Evolutionary conservation across 2,329 filamentous ascomycete genomes (phyloP), one percentile per base, ranked within the genome.

Genomic region (Anthostomella pinea): DNA sequence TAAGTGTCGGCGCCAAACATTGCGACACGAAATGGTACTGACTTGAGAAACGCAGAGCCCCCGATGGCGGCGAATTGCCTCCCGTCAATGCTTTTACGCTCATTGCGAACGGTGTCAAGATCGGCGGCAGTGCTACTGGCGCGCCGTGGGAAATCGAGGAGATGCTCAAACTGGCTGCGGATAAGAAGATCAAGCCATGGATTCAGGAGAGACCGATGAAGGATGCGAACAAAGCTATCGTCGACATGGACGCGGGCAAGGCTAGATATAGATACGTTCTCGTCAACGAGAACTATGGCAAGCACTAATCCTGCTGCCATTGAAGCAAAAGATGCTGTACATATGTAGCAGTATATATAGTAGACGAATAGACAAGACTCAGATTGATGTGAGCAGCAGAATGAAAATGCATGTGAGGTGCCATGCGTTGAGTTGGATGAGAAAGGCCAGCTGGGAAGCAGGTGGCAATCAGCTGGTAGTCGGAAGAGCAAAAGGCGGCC

Each of bases 161-260:
- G 49, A 83, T 84, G 79, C 51, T 84, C 38, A 48, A 72, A 38
- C 68, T 83, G 39, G 79, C 74, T 6, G 77, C 67, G 0, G 70
- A 79, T 35, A 73, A 80, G 60, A 68, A 70, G 6, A 62, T 83
- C 23, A 69, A 73, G 60, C 69, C 77, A 2, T 78, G 75, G 73
- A 66, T 82, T 20, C 59, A 79, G 51, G 62, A 69, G 55, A 64
- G 73, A 22, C 67, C 71, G 0, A 68, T 84, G 68, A 73, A 69
- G 55, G 70, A 78, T 13, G 74, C 73, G 3, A 83, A 83, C 56
- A 52, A 72, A 55, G 68, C 68, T 3, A 60, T 82, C 18, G 49
- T 79, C 13, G 77, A 81, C 43, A 69, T 82, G 65, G 70, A 75
- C 9, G 58, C 60, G 0, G 78, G 77, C 1, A 75, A 77, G 57